Percentiles rank a stretch among this genome's conserved stretches.
These are phyloP conservation scores for Simmondsia chinensis DNA, from an alignment of 148 eudicot species.

Conservation along the genomic window DNA sequence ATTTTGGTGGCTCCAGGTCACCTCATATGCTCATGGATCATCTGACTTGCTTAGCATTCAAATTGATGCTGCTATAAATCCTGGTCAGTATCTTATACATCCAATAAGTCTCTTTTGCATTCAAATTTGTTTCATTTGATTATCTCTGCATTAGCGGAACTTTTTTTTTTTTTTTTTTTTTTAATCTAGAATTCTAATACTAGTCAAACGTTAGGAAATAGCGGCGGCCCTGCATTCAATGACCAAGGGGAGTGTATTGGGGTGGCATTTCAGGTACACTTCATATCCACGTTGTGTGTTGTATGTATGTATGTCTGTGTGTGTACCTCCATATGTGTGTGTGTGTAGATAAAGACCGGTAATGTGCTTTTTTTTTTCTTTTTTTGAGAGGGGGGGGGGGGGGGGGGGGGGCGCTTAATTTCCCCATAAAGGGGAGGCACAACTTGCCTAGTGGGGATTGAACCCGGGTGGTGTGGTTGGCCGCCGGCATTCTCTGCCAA, in stretches of 20 bases:
- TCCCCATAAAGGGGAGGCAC: no score
- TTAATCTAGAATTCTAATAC: slow-evolving; percentile 11
- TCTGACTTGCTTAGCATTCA: slow-evolving; percentile 87
- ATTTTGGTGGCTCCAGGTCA: slow-evolving; percentile 42
- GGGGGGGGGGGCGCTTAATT: no score
- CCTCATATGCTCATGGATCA: slow-evolving; percentile 90
- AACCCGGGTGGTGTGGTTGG: no score
- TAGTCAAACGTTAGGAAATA: slow-evolving; percentile 56
- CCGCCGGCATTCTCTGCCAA: no score
- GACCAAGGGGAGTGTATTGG: slow-evolving; percentile 96
- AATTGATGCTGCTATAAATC: slow-evolving; percentile 96
- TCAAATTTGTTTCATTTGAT: not conserved
- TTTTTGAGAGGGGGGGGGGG: no score
- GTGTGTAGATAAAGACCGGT: no score
- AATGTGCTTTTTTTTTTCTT: no score
- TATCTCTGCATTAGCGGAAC: not conserved
- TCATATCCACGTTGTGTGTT: not conserved
- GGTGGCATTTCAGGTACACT: slow-evolving; percentile 91
- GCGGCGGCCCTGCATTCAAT: slow-evolving; percentile 99
- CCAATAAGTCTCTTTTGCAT: not conserved
- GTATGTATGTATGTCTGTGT: not conserved
- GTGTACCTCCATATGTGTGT: no score
- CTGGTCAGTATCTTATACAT: slow-evolving; percentile 40
- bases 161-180: not conserved
- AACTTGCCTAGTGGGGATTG: no score